Conservation (phyloP, 2,329 filamentous ascomycete genomes). For the Ceratocystiopsis sp. region DNA sequence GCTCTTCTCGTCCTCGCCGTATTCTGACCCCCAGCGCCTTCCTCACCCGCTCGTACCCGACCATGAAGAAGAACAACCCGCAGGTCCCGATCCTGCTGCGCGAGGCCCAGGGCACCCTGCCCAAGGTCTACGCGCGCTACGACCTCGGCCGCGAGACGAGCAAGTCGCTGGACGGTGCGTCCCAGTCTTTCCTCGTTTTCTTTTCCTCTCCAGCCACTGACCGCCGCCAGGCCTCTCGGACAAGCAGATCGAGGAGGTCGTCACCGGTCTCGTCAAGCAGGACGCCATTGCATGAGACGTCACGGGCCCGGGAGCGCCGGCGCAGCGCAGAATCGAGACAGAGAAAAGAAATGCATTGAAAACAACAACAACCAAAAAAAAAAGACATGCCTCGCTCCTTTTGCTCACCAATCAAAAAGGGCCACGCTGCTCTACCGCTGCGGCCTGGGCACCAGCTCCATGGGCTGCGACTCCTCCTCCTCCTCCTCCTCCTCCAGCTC, state of each 20-base stretch:
- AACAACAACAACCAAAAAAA: no score
- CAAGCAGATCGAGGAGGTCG: conserved; percentile 43
- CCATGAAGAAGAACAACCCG: conserved; percentile 99
- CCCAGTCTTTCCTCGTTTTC: not conserved
- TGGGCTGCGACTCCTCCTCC: no score
- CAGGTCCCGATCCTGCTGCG: conserved; percentile 85
- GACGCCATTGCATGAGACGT: no score
- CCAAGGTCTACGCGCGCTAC: conserved; percentile 83
- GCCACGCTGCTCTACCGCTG: no score
- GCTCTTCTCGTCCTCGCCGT: not conserved
- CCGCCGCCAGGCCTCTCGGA: conserved; percentile 34
- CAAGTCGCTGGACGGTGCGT: conserved; percentile 34
- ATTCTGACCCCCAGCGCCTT: conserved; percentile 55
- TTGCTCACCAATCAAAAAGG: no score
- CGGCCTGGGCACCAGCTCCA: no score
- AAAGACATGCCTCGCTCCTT: no score
- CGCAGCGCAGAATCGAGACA: no score
- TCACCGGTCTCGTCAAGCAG: conserved; percentile 35
- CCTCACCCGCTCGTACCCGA: conserved; percentile 79
- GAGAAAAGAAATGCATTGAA: not conserved
- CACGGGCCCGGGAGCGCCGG: no score
- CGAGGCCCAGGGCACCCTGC: conserved; percentile 71
- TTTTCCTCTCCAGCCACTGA: not conserved
- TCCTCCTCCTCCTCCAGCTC: no score
- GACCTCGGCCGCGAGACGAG: conserved; percentile 43